phyloP scores from a whole-genome alignment of 257 asterid genomes.

The Leptodermis oblonga region DNA sequence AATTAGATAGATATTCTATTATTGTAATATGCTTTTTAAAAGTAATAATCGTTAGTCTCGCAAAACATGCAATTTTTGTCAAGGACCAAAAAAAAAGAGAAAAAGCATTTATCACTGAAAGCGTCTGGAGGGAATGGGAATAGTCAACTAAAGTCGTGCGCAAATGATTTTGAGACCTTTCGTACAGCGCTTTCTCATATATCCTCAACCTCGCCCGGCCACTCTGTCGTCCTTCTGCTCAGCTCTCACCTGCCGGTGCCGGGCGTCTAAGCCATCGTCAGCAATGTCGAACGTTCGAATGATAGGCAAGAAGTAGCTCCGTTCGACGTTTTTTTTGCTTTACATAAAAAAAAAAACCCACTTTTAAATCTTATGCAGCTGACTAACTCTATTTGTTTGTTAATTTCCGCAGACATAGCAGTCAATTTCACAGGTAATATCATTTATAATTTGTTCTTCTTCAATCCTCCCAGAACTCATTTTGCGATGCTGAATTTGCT shows the following conservation, averaged over 20 bases:
- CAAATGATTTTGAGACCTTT: neutral
- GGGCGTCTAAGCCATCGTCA: constrained; percentile 6
- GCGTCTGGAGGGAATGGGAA: no score
- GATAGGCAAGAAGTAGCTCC: constrained; percentile 55
- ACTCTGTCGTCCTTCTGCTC: neutral
- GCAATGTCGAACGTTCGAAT: constrained; percentile 66
- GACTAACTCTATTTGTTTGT: constrained; percentile 10
- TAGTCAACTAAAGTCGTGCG: no score
- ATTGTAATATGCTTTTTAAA: no score
- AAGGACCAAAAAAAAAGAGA: no score
- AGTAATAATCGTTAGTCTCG: no score
- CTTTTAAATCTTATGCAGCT: constrained; percentile 5
- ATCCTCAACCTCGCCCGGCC: neutral
- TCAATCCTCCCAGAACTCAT: no score
- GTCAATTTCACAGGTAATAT: constrained; percentile 84
- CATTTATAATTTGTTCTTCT: no score
- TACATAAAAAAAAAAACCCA: neutral
- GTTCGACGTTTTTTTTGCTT: neutral
- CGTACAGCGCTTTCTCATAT: neutral
- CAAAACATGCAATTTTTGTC: no score
- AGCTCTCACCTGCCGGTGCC: neutral
- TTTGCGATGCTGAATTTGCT: neutral
- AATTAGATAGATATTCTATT: no score
- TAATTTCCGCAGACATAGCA: constrained; percentile 64
- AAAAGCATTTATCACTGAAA: no score